Evolutionary conservation across 495 filamentous ascomycete genomes (phyloP), one percentile per base, ranked within the genome.

Genomic region (Elaphomyces granulatus): DNA sequence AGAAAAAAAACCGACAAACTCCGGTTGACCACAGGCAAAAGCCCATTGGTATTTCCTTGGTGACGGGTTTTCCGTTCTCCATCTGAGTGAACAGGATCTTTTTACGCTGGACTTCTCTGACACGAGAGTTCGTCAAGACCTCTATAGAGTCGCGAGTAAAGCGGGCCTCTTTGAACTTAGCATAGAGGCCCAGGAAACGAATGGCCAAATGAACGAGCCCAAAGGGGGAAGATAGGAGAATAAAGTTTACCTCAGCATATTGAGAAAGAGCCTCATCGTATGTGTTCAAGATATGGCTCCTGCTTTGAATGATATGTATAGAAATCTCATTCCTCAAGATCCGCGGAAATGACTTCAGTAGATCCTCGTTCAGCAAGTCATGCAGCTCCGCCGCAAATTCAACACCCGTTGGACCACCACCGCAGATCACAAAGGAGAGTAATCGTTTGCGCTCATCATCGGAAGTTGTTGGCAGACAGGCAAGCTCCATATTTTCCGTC

Each of bases 1-100:
- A 45, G 30, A 15, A 19, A n/a, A 31, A n/a, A 15, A 31, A 59
- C 66, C 52, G 54, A 71, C 67, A 55, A 31, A 99, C 88, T 41
- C 92, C 92, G 1, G 92, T 99, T 0, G 90, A 96, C 92, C 92
- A 99, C 4, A 99, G 68, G 50, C 90, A 96, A 61, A 99, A 94
- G 35, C 82, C 88, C 68, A 84, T 92, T 0, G 92, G 92, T 2
- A 99, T 77, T 43, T 96, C 87, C 56, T 96, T 99, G 16, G 77
- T 79, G 26, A 94, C 49, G 2, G 74, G 63, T 37, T 79, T 72
- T 23, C 86, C 86, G 41, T 82, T 62, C 28, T 81, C 74, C 41
- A 81, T 74, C 56, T 99, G 88, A 3, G 77, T 79, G 66, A 93
- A 96, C 14, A 95, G 55, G 34, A 99, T 88, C 45, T 70, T 77